Conservation (phyloP, 2,329 filamentous ascomycete species). For the Pseudohalonectria lignicola region DNA sequence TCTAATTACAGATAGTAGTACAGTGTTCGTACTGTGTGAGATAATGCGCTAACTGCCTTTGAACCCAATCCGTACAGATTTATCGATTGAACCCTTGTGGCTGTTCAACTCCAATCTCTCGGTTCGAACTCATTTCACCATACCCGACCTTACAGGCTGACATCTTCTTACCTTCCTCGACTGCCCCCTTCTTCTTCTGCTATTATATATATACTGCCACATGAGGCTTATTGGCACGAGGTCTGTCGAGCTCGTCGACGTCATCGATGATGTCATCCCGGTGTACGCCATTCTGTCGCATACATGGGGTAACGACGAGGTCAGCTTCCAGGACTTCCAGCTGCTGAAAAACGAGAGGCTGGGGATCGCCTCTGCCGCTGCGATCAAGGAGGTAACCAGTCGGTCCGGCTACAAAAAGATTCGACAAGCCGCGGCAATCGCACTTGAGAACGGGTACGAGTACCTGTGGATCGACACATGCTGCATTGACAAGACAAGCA, state of each 20-base stretch:
- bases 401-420: constrained; percentile 2
- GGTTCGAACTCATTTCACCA: no score
- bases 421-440: not conserved
- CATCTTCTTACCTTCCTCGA: no score
- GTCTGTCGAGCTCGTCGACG: not conserved
- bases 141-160: no score
- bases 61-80: no score
- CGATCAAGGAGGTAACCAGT: not conserved
- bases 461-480: constrained; percentile 4
- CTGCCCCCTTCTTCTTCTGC: no score
- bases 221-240: not conserved
- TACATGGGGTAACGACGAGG: constrained; percentile 8
- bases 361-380: not conserved
- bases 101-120: no score
- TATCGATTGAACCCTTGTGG: no score
- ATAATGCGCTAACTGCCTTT: no score
- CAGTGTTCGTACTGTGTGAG: no score
- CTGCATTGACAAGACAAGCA: constrained; percentile 5
- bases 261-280: not conserved
- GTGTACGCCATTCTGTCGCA: constrained; percentile 10
- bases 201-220: no score
- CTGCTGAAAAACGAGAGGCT: not conserved
- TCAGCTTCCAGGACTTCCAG: constrained; percentile 6
- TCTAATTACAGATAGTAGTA: no score
- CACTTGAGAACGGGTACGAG: not conserved